phyloP scores from a whole-genome alignment of 2,329 filamentous ascomycete species.

The Pezicula carpinea region DNA sequence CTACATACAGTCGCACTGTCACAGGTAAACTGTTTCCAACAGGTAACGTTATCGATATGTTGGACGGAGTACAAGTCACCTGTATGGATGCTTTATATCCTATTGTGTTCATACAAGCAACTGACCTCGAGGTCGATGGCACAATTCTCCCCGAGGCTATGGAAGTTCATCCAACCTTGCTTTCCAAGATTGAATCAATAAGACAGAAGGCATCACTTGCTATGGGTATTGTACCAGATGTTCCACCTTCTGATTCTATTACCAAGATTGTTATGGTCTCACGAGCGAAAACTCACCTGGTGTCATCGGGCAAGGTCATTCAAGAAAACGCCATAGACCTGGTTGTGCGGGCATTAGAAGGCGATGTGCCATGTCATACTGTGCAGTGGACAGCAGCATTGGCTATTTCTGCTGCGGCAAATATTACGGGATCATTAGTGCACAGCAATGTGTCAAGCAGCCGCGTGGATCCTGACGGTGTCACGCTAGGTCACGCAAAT shows the following conservation, averaged over 20 bases:
- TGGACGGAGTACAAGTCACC: slow-evolving; percentile 47
- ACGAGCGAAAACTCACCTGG: slow-evolving; percentile 29
- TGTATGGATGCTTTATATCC: slow-evolving; percentile 63
- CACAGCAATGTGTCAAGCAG: slow-evolving; percentile 22
- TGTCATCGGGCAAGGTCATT: slow-evolving; percentile 34
- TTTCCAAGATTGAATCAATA: slow-evolving; percentile 48
- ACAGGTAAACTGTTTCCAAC: slow-evolving; percentile 59
- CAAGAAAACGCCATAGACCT: slow-evolving; percentile 30
- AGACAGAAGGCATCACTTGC: slow-evolving; percentile 49
- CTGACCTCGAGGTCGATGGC: slow-evolving; percentile 45
- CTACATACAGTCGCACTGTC: slow-evolving; percentile 43
- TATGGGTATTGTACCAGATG: slow-evolving; percentile 52
- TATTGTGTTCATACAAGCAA: slow-evolving; percentile 54
- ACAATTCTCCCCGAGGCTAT: slow-evolving; percentile 50
- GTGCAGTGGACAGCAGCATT: slow-evolving; percentile 52
- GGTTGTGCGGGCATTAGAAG: slow-evolving; percentile 46
- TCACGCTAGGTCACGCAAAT: slow-evolving; percentile 41
- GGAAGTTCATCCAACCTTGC: slow-evolving; percentile 38
- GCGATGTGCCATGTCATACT: slow-evolving; percentile 52
- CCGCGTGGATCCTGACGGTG: slow-evolving; percentile 26
- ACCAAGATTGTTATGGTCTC: slow-evolving; percentile 60
- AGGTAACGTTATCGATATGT: slow-evolving; percentile 45
- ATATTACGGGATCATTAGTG: slow-evolving; percentile 37
- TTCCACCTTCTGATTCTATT: slow-evolving; percentile 48
- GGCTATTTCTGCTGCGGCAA: slow-evolving; percentile 41